Conservation (phyloP, 2,329 filamentous ascomycete species). For the Rosellinia necatrix region DNA sequence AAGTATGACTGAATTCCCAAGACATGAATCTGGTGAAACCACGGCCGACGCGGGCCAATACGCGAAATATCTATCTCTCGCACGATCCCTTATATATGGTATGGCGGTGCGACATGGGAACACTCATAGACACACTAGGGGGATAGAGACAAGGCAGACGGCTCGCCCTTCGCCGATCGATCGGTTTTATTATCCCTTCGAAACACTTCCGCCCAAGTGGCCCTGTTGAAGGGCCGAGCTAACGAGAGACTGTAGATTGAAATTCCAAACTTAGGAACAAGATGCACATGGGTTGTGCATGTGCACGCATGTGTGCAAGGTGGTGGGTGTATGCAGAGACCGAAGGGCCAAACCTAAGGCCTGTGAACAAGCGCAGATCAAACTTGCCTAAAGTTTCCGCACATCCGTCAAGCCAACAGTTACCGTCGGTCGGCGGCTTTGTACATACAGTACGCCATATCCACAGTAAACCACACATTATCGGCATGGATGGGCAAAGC, state of each 20-base stretch:
- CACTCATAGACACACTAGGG: not conserved
- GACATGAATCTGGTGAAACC: not conserved
- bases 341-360: not conserved
- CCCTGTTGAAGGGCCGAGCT: not conserved
- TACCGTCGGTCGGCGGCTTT: not conserved
- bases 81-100: too few relatives aligned
- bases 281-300: too few relatives aligned
- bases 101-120: not conserved
- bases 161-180: not conserved
- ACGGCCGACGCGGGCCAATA: too few relatives aligned
- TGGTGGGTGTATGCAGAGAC: too few relatives aligned
- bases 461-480: too few relatives aligned
- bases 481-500: not conserved
- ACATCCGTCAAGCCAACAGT: not conserved
- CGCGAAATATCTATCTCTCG: too few relatives aligned
- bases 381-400: not conserved
- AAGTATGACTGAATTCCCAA: too few relatives aligned
- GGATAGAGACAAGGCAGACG: not conserved
- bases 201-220: conserved; percentile 8
- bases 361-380: not conserved
- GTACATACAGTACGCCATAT: too few relatives aligned
- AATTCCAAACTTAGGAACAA: not conserved
- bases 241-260: too few relatives aligned
- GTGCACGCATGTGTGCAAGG: too few relatives aligned
- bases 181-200: not conserved